A percentile compares a stretch with the other conserved stretches of the same genome.
phyloP scores from a whole-genome alignment of 352 stramenopile genomes.

The Phytophthora megakarya region DNA sequence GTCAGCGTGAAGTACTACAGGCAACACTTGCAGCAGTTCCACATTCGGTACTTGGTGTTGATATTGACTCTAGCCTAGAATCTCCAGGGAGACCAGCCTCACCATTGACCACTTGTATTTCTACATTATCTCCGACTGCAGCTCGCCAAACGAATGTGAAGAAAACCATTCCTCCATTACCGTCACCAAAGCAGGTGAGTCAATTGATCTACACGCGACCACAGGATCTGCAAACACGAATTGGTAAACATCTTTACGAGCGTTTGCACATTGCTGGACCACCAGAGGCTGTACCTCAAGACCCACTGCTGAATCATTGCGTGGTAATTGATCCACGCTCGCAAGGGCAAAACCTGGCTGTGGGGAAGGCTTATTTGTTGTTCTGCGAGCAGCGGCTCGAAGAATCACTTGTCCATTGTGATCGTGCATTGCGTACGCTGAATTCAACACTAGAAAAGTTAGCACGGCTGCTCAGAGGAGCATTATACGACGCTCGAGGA shows the following conservation, averaged over 20 bases:
- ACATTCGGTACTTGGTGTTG: slow-evolving; percentile 69
- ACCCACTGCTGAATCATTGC: slow-evolving; percentile 69
- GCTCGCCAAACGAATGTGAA: slow-evolving; percentile 12
- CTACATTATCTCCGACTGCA: slow-evolving; percentile 8
- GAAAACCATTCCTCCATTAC: slow-evolving; percentile 58
- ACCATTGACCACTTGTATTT: slow-evolving; percentile 16
- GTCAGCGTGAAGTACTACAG: slow-evolving; percentile 50
- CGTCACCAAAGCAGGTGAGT: slow-evolving; percentile 63
- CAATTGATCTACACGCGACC: slow-evolving; percentile 66
- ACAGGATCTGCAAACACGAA: slow-evolving; percentile 69
- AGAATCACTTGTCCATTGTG: slow-evolving; percentile 57
- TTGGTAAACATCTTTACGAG: slow-evolving; percentile 65
- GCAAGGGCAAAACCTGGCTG: slow-evolving; percentile 44
- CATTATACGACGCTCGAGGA: slow-evolving; percentile 58
- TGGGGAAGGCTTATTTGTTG: slow-evolving; percentile 60
- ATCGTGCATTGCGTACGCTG: slow-evolving; percentile 56
- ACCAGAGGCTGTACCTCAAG: slow-evolving; percentile 54
- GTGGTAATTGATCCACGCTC: slow-evolving; percentile 61
- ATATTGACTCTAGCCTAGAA: slow-evolving; percentile 30
- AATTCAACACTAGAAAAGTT: slow-evolving; percentile 66
- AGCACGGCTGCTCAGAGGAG: slow-evolving; percentile 58
- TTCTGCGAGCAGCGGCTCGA: slow-evolving; percentile 65
- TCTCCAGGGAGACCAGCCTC: slow-evolving; percentile 18
- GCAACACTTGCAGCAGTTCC: slow-evolving; percentile 41
- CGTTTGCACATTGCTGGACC: slow-evolving; percentile 42